Conservation (phyloP, 2,329 filamentous ascomycete genomes). For the Botrytis deweyae region DNA sequence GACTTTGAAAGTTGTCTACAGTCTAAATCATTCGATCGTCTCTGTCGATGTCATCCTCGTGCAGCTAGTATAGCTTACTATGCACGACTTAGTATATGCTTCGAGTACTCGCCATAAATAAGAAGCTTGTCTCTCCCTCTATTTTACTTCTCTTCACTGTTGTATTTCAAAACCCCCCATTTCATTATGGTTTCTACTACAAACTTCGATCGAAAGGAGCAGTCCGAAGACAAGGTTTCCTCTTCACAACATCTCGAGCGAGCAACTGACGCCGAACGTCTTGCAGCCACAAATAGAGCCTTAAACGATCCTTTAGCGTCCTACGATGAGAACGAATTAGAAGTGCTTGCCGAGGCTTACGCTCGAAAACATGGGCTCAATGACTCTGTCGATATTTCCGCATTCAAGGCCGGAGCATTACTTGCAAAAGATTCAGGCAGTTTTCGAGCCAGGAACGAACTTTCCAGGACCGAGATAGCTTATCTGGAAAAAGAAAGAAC, state of each 20-base stretch:
- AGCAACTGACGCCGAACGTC: not conserved
- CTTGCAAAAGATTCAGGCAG: slow-evolving; percentile 49
- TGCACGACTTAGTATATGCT: not conserved
- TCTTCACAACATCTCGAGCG: not conserved
- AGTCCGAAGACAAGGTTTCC: not conserved
- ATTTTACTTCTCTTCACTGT: not conserved
- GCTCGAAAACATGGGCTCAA: slow-evolving; percentile 55
- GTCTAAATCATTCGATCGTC: not conserved
- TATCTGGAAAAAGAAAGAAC: slow-evolving; percentile 60
- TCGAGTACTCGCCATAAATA: too few species aligned
- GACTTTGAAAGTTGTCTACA: not conserved
- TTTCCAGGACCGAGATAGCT: slow-evolving; percentile 58
- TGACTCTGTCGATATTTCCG: slow-evolving; percentile 55
- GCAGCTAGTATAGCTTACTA: not conserved
- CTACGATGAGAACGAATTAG: not conserved
- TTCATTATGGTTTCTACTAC: not conserved
- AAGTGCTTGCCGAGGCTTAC: slow-evolving; percentile 47
- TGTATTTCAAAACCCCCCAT: not conserved
- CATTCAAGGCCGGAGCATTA: slow-evolving; percentile 59
- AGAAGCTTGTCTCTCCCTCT: too few species aligned
- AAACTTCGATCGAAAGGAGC: not conserved
- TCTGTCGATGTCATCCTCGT: not conserved
- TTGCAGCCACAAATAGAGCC: not conserved
- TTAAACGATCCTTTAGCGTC: slow-evolving; percentile 3
- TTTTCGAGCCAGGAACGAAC: slow-evolving; percentile 44